A percentile compares a stretch with the other conserved stretches of the same genome.
Conservation (phyloP, 768 basidiomycete species). For the Mycena vulgaris region DNA sequence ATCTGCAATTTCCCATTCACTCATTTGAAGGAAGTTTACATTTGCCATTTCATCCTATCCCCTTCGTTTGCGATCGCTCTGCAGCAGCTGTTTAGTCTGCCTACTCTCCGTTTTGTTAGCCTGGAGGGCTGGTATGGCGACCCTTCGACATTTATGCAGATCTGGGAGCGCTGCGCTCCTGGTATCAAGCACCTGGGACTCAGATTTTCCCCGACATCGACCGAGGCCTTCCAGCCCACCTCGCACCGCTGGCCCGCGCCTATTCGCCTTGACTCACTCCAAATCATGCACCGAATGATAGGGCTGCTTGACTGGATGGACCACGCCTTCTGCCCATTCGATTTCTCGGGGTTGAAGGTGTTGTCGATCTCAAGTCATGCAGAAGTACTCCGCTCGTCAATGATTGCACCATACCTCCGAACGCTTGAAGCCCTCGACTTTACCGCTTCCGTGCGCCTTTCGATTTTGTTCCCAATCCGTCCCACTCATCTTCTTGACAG, state of each 20-base stretch:
- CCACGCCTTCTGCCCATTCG: not conserved
- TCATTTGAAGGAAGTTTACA: no score
- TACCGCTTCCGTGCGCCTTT: not conserved
- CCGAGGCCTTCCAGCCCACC: not conserved
- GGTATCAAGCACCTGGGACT: not conserved
- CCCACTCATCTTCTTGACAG: not conserved
- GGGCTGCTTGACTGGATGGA: not conserved
- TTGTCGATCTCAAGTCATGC: not conserved
- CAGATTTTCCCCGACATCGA: not conserved
- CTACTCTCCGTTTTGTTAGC: not conserved
- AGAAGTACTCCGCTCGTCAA: not conserved
- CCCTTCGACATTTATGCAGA: not conserved
- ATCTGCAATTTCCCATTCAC: no score
- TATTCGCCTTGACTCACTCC: not conserved
- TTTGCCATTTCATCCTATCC: no score
- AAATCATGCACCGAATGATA: not conserved
- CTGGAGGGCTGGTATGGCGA: not conserved
- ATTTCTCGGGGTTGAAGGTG: not conserved
- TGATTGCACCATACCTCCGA: not conserved
- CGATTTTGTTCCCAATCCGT: not conserved
- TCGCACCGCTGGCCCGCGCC: not conserved
- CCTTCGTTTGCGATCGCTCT: not conserved
- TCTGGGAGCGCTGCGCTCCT: not conserved
- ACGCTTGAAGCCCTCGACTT: not conserved
- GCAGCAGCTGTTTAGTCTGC: not conserved